Percentiles rank a stretch among this genome's conserved stretches.
These are phyloP conservation scores for Chernovozyma sophiae-reginae DNA, from an alignment of 1,139 yeast genomes.

Conservation along the genomic window DNA sequence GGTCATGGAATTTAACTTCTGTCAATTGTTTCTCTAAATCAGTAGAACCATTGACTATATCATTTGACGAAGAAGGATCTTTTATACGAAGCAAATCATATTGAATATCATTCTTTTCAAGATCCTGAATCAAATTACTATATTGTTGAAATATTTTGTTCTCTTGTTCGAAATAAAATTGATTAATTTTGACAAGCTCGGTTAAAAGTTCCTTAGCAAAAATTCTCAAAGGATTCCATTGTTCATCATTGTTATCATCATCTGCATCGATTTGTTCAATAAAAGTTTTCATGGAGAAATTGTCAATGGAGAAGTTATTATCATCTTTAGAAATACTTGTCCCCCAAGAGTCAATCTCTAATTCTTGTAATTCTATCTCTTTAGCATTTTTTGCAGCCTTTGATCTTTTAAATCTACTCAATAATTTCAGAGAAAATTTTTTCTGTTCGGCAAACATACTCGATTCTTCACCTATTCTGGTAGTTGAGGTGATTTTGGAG, in stretches of 20 bases:
- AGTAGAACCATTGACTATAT: neutral
- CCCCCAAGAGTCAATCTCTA: neutral
- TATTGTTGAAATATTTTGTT: conserved; percentile 43
- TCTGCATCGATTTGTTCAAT: neutral
- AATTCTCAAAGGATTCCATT: conserved; percentile 3
- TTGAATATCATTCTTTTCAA: conserved; percentile 26
- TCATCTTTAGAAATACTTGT: neutral
- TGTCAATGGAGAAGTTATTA: neutral
- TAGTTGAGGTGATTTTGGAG: neutral
- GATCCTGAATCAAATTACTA: conserved; percentile 39
- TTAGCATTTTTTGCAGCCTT: neutral
- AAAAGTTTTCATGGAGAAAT: neutral
- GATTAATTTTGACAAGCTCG: conserved; percentile 54
- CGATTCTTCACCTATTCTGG: neutral
- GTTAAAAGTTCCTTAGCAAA: conserved; percentile 50
- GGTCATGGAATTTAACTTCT: neutral
- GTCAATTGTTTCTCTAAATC: conserved; percentile 1
- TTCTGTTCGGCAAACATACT: neutral
- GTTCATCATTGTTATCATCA: neutral
- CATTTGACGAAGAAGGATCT: neutral
- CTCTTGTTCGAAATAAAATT: conserved; percentile 51
- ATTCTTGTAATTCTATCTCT: neutral
- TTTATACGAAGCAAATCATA: neutral
- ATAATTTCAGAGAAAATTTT: conserved; percentile 2
- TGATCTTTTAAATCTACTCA: neutral